Conservation (phyloP, 495 filamentous ascomycete species). For the Podospora sp. region DNA sequence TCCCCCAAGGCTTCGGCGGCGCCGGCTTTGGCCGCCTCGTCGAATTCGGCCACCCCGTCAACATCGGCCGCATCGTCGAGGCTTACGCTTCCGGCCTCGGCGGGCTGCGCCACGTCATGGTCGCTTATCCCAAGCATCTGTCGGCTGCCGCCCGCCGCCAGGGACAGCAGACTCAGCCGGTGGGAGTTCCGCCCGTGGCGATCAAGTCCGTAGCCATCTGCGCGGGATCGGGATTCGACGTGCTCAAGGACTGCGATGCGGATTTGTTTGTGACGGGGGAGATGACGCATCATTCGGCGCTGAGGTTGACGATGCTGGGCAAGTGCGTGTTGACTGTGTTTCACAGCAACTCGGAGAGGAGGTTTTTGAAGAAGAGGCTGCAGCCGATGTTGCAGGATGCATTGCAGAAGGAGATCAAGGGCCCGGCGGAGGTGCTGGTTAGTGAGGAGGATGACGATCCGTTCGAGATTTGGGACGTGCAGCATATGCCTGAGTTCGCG, state of each 20-base stretch:
- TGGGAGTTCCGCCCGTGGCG: slow-evolving; percentile 15
- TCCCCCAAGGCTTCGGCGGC: slow-evolving; percentile 57
- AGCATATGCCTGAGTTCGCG: slow-evolving; percentile 23
- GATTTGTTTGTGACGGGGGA: slow-evolving; percentile 91
- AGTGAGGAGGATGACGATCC: slow-evolving; percentile 79
- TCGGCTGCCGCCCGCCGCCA: neutral
- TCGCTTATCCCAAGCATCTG: slow-evolving; percentile 38
- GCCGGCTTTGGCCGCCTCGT: slow-evolving; percentile 81
- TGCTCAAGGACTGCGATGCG: slow-evolving; percentile 67
- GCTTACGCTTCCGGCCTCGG: slow-evolving; percentile 41
- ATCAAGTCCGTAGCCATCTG: slow-evolving; percentile 62
- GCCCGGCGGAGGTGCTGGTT: slow-evolving; percentile 63
- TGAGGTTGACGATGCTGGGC: slow-evolving; percentile 86
- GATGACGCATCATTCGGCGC: slow-evolving; percentile 86
- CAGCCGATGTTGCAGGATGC: slow-evolving; percentile 60
- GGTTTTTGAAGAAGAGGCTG: slow-evolving; percentile 74
- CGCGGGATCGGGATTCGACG: slow-evolving; percentile 77
- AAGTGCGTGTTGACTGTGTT: slow-evolving; percentile 80
- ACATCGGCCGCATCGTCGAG: slow-evolving; percentile 64
- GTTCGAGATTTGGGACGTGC: slow-evolving; percentile 51
- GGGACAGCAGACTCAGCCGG: slow-evolving; percentile 4
- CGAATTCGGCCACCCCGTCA: slow-evolving; percentile 59
- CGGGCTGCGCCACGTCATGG: slow-evolving; percentile 43
- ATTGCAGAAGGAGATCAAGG: slow-evolving; percentile 52
- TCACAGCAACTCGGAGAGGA: slow-evolving; percentile 88